Evolutionary conservation across 179 eudicot genomes (phyloP), one percentile per base, ranked within the genome.

Genomic region (Sideroxylon spinosum): DNA sequence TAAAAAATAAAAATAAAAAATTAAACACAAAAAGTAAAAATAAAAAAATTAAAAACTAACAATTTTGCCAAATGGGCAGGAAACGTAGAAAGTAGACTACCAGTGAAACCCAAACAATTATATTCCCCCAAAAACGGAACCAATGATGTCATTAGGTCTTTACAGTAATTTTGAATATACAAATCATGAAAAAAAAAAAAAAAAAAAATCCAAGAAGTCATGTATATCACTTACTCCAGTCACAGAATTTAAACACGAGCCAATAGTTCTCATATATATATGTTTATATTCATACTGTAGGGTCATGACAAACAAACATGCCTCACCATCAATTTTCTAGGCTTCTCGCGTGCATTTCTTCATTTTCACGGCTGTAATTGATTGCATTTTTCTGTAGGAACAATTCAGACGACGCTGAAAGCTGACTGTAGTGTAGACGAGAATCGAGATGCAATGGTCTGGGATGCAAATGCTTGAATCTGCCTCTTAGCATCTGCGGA

Each of bases 401-500:
- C 57, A 63, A 29, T 44, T 95, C 87, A 95, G 53, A 95, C 97
- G 75, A 93, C 93, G 81, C 90, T 93, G 73, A 95, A 93, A 9
- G 97, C 98, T 14, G 97, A 89, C 46, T 89, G 95, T 75, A 95
- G 61, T 9, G 92, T 86, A 9, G 98, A 93, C 48, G 97, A 73
- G 83, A 95, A 78, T 37, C 91, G 98, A 78, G 92, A 86, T 76
- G 98, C 91, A 71, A 95, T 75, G 60, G 98, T 91, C 86, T 88
- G 98, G 25, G 98, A 82, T 71, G 98, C 98, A 86, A 93, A 95
- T 82, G 89, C 90, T 78, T 95, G 98, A 80, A 95, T 80, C 89
- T 95, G 98, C 89, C 93, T 95, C 92, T 93, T 95, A 32, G 98
- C 98, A 91, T 94, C 98, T 94, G 97, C 72, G 65, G 60, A 17